Conservation (phyloP, 225 moss, liverwort and hornwort species). For the Physcomitrellopsis africana region DNA sequence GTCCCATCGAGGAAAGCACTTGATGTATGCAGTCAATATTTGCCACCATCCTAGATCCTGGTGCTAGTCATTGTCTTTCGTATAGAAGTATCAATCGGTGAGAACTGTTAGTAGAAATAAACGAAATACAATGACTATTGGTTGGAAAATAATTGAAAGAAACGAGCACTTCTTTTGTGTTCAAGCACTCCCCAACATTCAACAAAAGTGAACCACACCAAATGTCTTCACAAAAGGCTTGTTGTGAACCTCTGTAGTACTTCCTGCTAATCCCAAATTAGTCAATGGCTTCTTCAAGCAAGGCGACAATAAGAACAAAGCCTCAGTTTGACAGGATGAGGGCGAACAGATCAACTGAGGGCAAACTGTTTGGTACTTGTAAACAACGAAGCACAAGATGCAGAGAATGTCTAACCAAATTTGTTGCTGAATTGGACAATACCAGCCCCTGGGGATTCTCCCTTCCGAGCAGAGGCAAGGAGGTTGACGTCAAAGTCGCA, state of each 20-base stretch:
- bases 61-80: background rate
- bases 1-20: conserved; percentile 60
- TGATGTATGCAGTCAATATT: conserved; percentile 68
- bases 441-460: conserved; percentile 68
- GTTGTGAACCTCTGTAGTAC: background rate
- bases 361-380: background rate
- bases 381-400: background rate
- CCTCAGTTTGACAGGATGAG: background rate
- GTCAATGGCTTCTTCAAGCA: no score
- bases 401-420: conserved; percentile 50
- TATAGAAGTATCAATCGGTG: conserved; percentile 9
- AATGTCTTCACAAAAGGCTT: background rate
- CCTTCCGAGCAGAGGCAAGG: conserved; percentile 65
- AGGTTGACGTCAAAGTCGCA: conserved; percentile 74
- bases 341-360: background rate
- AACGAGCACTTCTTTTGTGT: background rate
- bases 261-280: background rate
- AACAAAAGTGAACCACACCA: background rate
- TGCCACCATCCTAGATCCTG: conserved; percentile 68
- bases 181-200: background rate
- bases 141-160: background rate
- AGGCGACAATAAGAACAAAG: background rate
- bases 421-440: conserved; percentile 59
- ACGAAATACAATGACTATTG: background rate
- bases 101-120: background rate